Percentiles rank a stretch among this genome's conserved stretches.
phyloP scores from a whole-genome alignment of 768 basidiomycete species.

The Tylopilus subfusipes region DNA sequence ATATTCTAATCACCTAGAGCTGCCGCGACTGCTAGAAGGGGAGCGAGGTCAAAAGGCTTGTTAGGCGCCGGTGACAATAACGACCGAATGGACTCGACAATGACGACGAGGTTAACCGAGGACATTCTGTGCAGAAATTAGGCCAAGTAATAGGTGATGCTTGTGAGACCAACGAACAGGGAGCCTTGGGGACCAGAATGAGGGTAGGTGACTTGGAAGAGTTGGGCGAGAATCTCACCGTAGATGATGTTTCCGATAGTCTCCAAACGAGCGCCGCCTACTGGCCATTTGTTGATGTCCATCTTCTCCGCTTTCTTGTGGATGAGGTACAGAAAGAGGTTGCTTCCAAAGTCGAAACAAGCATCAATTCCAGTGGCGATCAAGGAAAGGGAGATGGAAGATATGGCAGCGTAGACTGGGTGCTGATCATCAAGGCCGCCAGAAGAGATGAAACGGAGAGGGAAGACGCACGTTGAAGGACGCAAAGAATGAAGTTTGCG shows the following conservation, averaged over 20 bases:
- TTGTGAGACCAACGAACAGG: slow-evolving; percentile 32
- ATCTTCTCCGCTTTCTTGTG: slow-evolving; percentile 68
- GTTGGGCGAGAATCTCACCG: slow-evolving; percentile 38
- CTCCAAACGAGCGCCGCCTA: slow-evolving; percentile 85
- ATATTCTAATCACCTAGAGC: slow-evolving; percentile 55
- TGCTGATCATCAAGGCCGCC: background rate
- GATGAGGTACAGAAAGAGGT: slow-evolving; percentile 74
- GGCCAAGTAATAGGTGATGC: background rate
- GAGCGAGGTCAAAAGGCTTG: slow-evolving; percentile 70
- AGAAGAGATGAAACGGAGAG: background rate
- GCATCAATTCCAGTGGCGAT: slow-evolving; percentile 91
- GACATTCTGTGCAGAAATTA: slow-evolving; percentile 60
- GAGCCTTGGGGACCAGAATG: slow-evolving; percentile 38
- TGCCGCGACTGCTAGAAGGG: slow-evolving; percentile 76
- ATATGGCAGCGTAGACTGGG: slow-evolving; percentile 88
- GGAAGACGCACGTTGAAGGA: slow-evolving; percentile 55
- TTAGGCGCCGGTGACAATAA: slow-evolving; percentile 56
- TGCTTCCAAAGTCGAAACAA: slow-evolving; percentile 79
- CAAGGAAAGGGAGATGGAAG: slow-evolving; percentile 77
- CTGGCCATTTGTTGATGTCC: slow-evolving; percentile 87
- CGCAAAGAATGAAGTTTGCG: slow-evolving; percentile 68
- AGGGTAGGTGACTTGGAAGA: background rate
- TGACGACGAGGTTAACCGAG: slow-evolving; percentile 85
- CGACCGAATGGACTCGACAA: slow-evolving; percentile 81
- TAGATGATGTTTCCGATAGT: slow-evolving; percentile 89